Conservation (phyloP, 495 filamentous ascomycete genomes). For the Penicillium bialowiezense region DNA sequence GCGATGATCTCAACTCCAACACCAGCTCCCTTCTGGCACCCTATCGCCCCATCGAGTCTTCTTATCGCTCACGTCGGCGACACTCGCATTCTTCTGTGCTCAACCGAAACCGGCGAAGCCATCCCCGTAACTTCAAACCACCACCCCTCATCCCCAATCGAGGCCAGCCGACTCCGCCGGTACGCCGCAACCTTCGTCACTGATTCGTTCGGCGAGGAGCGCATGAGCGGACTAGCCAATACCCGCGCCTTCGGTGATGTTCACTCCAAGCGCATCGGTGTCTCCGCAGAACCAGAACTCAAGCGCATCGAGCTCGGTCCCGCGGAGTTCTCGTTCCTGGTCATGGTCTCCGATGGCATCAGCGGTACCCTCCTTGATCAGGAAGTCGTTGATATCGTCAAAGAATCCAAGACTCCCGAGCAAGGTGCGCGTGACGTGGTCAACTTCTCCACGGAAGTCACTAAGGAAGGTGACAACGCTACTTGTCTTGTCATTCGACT, state of each 20-base stretch:
- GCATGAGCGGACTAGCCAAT: constrained; percentile 90
- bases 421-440: constrained; percentile 77
- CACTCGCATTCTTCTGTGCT: constrained; percentile 83
- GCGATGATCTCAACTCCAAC: constrained; percentile 90
- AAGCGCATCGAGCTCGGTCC: constrained; percentile 68
- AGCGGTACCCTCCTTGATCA: constrained; percentile 80
- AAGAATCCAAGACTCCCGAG: constrained; percentile 88
- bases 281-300: constrained; percentile 90
- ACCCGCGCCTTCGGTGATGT: constrained; percentile 92
- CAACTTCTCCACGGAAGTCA: constrained; percentile 82
- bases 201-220: constrained; percentile 96
- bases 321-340: constrained; percentile 83
- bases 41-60: constrained; percentile 74
- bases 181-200: constrained; percentile 86
- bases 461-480: constrained; percentile 82
- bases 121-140: constrained; percentile 83
- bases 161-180: constrained; percentile 77
- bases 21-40: constrained; percentile 92
- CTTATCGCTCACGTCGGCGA: constrained; percentile 92
- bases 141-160: constrained; percentile 80
- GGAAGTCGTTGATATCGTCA: constrained; percentile 93
- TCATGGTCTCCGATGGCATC: constrained; percentile 84
- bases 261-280: constrained; percentile 83
- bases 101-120: constrained; percentile 71
- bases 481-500: constrained; percentile 90